A percentile compares a stretch with the other conserved stretches of the same genome.
Evolutionary conservation across 164 flowering plant genomes (phyloP).

Genomic region (Macadamia tetraphylla): DNA sequence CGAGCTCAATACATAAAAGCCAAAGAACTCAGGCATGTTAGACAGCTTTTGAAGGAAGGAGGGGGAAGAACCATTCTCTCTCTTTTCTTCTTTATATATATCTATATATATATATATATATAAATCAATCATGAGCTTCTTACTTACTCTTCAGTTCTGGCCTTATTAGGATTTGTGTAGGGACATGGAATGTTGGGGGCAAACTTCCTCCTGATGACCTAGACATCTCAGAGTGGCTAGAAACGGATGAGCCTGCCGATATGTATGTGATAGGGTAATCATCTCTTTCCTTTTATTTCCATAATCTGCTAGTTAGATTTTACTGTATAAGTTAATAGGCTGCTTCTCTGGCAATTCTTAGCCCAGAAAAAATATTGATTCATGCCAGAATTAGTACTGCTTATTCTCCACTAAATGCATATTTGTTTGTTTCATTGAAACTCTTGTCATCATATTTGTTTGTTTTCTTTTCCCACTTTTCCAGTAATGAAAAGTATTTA

Average conservation of each 20-base stretch:
- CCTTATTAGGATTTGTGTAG: slow-evolving; percentile 55
- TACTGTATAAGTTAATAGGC: not conserved
- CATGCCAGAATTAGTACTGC: not conserved
- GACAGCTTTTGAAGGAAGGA: not conserved
- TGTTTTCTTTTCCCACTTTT: not conserved
- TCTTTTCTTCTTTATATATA: not conserved
- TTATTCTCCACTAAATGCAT: not conserved
- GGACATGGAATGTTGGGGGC: slow-evolving; percentile 98
- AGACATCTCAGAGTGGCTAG: slow-evolving; percentile 80
- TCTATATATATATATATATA: not conserved
- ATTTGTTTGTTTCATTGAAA: not conserved
- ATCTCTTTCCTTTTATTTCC: not conserved
- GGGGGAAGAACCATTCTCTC: not conserved
- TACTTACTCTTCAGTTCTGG: slow-evolving; percentile 8
- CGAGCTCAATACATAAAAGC: slow-evolving; percentile 80
- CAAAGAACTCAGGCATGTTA: slow-evolving; percentile 70
- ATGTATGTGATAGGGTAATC: slow-evolving; percentile 93
- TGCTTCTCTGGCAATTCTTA: no score
- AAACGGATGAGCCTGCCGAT: slow-evolving; percentile 69
- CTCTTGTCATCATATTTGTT: not conserved
- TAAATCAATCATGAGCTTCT: not conserved
- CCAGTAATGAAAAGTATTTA: not conserved
- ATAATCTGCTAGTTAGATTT: not conserved
- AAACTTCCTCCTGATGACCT: slow-evolving; percentile 74
- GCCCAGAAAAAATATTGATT: no score